phyloP scores from a whole-genome alignment of 257 asterid genomes.

The Orobanche coerulescens region DNA sequence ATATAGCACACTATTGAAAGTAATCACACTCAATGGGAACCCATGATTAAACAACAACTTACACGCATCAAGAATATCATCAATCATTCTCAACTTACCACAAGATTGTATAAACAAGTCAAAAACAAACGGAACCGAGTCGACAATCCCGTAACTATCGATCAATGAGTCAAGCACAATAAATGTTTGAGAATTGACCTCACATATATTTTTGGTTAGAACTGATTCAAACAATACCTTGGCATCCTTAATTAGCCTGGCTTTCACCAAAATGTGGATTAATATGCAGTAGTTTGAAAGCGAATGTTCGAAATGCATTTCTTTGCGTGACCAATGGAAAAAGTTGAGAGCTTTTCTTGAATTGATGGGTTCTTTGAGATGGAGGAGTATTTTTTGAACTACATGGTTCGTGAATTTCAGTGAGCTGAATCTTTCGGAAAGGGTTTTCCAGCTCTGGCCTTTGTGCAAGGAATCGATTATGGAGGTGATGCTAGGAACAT shows the following conservation, averaged over 20 bases:
- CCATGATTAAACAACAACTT: constrained; percentile 40
- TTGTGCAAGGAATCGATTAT: constrained; percentile 35
- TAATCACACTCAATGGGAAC: constrained; percentile 18
- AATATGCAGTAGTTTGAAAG: constrained; percentile 41
- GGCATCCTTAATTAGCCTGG: constrained; percentile 50
- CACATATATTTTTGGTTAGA: constrained; percentile 17
- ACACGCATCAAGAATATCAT: constrained; percentile 35
- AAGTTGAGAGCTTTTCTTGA: constrained; percentile 51
- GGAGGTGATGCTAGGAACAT: constrained; percentile 16
- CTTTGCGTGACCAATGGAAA: constrained; percentile 56
- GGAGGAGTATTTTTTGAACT: constrained; percentile 35
- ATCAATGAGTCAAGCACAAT: constrained; percentile 40
- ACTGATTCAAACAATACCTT: constrained; percentile 44
- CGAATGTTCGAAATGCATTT: constrained; percentile 31
- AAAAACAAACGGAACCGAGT: constrained; percentile 22
- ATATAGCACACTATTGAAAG: constrained; percentile 49
- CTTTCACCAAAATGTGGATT: constrained; percentile 56
- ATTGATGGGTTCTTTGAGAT: constrained; percentile 43
- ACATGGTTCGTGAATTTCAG: constrained; percentile 27
- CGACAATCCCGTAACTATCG: constrained; percentile 32
- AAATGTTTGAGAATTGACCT: constrained; percentile 10
- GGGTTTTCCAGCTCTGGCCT: constrained; percentile 38
- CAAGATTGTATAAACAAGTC: constrained; percentile 13
- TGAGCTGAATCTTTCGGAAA: constrained; percentile 30
- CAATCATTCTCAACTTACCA: constrained; percentile 51